Percentiles rank a stretch among this genome's conserved stretches.
These are phyloP conservation scores for Dictyostelium discoideum DNA, from an alignment of 78 protist species.

Conservation along the genomic window DNA sequence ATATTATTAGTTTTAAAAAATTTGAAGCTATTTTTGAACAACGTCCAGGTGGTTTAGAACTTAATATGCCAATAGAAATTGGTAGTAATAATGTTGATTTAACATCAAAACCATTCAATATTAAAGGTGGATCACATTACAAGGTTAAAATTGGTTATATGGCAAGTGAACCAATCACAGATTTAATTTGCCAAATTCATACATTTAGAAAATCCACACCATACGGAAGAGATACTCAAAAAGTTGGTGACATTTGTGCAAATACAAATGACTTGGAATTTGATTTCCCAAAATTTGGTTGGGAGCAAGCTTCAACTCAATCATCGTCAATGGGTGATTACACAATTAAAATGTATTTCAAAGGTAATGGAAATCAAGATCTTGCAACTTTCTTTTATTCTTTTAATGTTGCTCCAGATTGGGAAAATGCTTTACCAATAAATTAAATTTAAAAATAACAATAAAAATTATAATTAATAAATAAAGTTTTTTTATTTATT, in stretches of 20 bases:
- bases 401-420: neutral
- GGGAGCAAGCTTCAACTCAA: neutral
- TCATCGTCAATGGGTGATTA: constrained; percentile 12
- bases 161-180: neutral
- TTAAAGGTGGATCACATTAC: neutral
- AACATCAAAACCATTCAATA: constrained; percentile 3
- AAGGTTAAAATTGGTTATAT: neutral
- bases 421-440: constrained; percentile 1
- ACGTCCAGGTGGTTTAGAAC: constrained; percentile 73
- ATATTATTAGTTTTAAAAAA: constrained; percentile 24
- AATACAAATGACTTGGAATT: neutral
- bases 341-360: constrained; percentile 8
- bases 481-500: neutral
- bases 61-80: constrained; percentile 34
- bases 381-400: neutral
- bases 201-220: constrained; percentile 6
- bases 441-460: neutral
- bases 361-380: neutral
- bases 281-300: neutral
- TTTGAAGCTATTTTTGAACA: constrained; percentile 75
- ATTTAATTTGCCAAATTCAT: neutral
- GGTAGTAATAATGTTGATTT: neutral
- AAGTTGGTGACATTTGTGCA: neutral
- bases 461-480: neutral
- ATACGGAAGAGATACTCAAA: constrained; percentile 1